These are phyloP conservation scores for Fusarium fracticaudum DNA, from an alignment of 2,329 filamentous ascomycete species.

Conservation along the genomic window DNA sequence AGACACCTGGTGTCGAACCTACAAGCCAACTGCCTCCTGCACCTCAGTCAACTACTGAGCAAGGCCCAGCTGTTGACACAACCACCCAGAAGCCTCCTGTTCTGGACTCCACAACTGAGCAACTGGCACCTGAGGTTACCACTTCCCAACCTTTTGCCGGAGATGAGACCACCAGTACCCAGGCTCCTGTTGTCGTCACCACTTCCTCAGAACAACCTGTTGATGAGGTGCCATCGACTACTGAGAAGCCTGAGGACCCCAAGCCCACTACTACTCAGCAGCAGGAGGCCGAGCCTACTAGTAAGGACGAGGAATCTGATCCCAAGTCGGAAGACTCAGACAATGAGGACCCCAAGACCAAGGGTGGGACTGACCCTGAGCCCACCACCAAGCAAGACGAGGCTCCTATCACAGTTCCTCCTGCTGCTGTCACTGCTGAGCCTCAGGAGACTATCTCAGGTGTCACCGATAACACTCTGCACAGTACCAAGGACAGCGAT, in stretches of 20 bases:
- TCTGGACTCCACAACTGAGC: background rate
- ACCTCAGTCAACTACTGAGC: background rate
- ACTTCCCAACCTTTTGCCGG: background rate
- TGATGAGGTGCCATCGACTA: background rate
- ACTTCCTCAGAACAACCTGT: background rate
- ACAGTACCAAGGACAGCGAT: background rate
- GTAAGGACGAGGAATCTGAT: background rate
- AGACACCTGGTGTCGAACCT: background rate
- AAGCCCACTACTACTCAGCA: background rate
- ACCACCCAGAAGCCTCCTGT: background rate
- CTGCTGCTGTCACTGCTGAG: background rate
- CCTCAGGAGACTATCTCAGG: background rate
- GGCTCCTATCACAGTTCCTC: background rate
- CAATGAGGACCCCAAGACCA: background rate
- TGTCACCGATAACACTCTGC: background rate
- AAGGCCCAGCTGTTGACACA: background rate
- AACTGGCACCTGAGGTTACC: background rate
- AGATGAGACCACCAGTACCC: background rate
- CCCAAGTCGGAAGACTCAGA: background rate
- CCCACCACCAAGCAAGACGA: background rate
- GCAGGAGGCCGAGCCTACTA: background rate
- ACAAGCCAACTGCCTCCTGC: background rate
- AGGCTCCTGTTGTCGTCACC: fast-evolving
- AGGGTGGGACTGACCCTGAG: background rate
- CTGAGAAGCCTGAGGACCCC: background rate